Conservation (phyloP, 2,329 filamentous ascomycete genomes). For the Neonectria neomacrospora region DNA sequence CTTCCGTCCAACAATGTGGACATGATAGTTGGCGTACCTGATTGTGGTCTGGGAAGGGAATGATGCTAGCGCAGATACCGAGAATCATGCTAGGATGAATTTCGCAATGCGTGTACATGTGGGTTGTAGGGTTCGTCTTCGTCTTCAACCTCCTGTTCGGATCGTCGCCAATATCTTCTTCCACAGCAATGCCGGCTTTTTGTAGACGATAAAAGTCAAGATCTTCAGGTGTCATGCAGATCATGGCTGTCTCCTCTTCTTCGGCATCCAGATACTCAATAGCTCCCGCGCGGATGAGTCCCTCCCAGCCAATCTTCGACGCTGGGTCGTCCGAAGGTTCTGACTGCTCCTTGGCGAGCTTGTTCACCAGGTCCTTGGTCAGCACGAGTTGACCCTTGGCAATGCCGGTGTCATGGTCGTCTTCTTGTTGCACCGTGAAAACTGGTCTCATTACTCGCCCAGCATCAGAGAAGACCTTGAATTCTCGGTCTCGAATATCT, state of each 20-base stretch:
- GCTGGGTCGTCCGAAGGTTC: conserved; percentile 69
- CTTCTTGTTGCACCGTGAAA: conserved; percentile 92
- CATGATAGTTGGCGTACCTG: conserved; percentile 63
- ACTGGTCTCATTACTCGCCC: conserved; percentile 93
- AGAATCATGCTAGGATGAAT: conserved; percentile 99
- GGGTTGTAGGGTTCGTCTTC: conserved; percentile 84
- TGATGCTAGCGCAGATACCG: conserved; percentile 98
- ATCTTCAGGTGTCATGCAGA: conserved; percentile 98
- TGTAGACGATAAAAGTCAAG: conserved; percentile 80
- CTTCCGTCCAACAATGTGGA: background rate
- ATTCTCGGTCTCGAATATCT: conserved; percentile 96
- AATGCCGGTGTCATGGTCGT: conserved; percentile 71
- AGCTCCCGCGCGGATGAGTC: conserved; percentile 83
- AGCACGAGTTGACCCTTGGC: conserved; percentile 79
- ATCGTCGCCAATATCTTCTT: conserved; percentile 72
- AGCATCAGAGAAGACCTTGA: conserved; percentile 98
- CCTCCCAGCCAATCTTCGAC: conserved; percentile 85
- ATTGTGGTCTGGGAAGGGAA: conserved; percentile 99
- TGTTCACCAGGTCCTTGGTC: conserved; percentile 82
- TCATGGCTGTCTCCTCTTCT: conserved; percentile 99
- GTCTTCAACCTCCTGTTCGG: conserved; percentile 90
- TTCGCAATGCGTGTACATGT: conserved; percentile 97
- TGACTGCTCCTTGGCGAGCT: conserved; percentile 78
- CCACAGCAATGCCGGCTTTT: conserved; percentile 71
- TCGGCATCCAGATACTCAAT: conserved; percentile 98